Evolutionary conservation across 345 rosid species (phyloP).

Genomic region (Schrenkiella parvula): DNA sequence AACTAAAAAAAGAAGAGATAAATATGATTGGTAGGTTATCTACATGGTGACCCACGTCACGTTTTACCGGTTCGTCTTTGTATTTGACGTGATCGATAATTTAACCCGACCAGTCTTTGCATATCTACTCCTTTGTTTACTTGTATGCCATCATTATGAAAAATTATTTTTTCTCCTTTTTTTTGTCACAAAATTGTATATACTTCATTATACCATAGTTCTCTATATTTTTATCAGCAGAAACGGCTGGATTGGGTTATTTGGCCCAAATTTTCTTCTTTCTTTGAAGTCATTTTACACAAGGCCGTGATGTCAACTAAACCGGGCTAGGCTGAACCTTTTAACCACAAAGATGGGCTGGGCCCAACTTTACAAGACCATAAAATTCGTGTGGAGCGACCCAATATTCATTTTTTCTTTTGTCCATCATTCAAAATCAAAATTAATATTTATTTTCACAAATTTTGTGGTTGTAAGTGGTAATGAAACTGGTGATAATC

Average conservation of each 20-base stretch:
- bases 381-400: not conserved
- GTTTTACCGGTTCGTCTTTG: constrained; percentile 9
- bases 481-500: not conserved
- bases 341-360: not conserved
- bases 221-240: too few species aligned
- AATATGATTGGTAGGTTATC: constrained; percentile 33
- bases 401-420: not conserved
- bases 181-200: too few species aligned
- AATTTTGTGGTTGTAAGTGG: not conserved
- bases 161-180: too few species aligned
- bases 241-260: too few species aligned
- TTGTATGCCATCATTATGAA: not conserved
- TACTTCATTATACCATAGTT: too few species aligned
- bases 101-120: not conserved
- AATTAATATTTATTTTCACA: not conserved
- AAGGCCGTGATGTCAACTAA: too few species aligned
- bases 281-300: too few species aligned
- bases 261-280: too few species aligned
- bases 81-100: constrained; percentile 9
- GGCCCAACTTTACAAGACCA: not conserved
- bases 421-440: not conserved
- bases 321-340: too few species aligned
- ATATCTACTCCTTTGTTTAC: constrained; percentile 1
- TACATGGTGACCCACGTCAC: constrained; percentile 7
- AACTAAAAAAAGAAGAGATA: not conserved